Evolutionary conservation across 2,329 filamentous ascomycete genomes (phyloP), one percentile per base, ranked within the genome.

Genomic region (Ceratocystis cubensis): DNA sequence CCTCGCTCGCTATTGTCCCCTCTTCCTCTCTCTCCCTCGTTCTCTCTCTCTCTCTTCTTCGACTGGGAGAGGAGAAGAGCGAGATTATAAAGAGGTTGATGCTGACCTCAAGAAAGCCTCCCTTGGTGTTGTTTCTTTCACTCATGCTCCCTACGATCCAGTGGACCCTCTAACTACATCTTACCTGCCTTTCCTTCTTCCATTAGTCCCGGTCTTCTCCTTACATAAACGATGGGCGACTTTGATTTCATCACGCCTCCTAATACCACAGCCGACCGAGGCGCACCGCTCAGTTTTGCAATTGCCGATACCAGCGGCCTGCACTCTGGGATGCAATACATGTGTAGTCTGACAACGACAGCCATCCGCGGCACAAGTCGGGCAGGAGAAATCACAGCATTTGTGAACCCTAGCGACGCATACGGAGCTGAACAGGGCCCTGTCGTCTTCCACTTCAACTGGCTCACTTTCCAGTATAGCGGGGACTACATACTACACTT

Each of bases 341-440:
- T 57, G 53, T 57, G 53, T 28, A 57, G 53, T 57, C 53, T 57
- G 5, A 66, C 61, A 41, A 53, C 57, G 2, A 64, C 59, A 10
- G n/a, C 61, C 13, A 66, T 64, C 28, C 64, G 46, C 41, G 30
- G 44, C 15, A 53, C 50, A 2, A 53, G 53, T 44, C 33, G 30
- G 56, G 56, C 56, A 6, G 53, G 53, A 6, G 53, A 57, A 30
- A 61, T 61, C 53, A 57, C 53, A 17, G 53, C 46, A 22, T 10
- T 50, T 25, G 46, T 50, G 7, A 20, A 50, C 22, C 46, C 46
- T 22, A 50, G 46, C 46, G 46, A 50, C 46, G 8, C 46, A 50
- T n/a, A 50, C 17, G 17, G 2, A 15, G 37, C 61, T 25, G 37
- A 46, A 15, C 37, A 37, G n/a, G 61, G 61, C 41, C 28, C 6